Evolutionary conservation across 1,139 yeast genomes (phyloP).

Genomic region (Candida tunisiensis): DNA sequence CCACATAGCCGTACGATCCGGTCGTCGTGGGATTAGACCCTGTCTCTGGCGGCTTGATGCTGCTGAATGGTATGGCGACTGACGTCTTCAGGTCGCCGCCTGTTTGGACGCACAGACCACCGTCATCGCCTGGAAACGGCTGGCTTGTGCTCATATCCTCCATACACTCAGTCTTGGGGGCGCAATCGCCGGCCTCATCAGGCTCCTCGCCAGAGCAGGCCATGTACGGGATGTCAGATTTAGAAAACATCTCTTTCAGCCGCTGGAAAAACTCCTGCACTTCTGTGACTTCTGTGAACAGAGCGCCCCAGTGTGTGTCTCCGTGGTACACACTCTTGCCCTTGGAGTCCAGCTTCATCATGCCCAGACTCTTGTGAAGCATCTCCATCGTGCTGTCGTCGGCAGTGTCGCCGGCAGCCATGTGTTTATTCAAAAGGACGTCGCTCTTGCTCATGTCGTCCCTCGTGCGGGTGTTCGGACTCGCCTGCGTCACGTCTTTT

Average conservation of each 20-base stretch:
- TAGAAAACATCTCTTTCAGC: slow-evolving; percentile 4
- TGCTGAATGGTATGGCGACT: too few species aligned
- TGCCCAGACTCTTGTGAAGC: slow-evolving; percentile 17
- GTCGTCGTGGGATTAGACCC: too few species aligned
- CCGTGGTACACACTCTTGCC: slow-evolving; percentile 21
- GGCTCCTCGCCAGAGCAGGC: neutral
- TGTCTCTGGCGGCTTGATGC: too few species aligned
- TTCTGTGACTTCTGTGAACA: slow-evolving; percentile 16
- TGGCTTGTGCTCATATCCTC: neutral
- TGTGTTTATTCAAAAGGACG: neutral
- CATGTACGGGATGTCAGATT: too few species aligned
- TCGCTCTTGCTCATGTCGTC: neutral
- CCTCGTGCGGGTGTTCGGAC: neutral
- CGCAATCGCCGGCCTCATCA: neutral
- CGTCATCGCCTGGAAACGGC: too few species aligned
- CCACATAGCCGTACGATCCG: slow-evolving; percentile 5
- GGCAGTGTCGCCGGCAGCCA: neutral
- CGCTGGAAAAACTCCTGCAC: slow-evolving; percentile 12
- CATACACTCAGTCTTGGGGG: neutral
- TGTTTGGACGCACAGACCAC: too few species aligned
- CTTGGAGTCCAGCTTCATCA: slow-evolving; percentile 17
- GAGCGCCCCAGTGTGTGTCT: slow-evolving; percentile 20
- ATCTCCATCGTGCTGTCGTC: slow-evolving; percentile 9
- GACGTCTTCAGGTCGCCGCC: too few species aligned
- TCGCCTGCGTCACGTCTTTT: slow-evolving; percentile 1